phyloP scores from a whole-genome alignment of 192 early-diverging fungal species.

The Backusella westeae region DNA sequence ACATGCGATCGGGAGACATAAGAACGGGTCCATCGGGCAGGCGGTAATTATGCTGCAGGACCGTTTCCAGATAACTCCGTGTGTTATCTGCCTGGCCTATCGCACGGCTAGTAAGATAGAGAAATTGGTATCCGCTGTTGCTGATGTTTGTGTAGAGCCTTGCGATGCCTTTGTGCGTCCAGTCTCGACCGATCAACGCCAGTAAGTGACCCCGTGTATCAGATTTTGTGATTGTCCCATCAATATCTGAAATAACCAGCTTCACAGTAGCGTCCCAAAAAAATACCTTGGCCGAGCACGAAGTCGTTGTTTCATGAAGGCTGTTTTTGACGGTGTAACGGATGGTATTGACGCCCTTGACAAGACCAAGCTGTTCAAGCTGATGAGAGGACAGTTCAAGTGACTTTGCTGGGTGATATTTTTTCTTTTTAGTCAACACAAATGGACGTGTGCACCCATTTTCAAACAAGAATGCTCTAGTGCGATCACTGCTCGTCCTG shows the following conservation, averaged over 20 bases:
- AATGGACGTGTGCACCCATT: neutral
- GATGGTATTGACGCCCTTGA: slow-evolving; percentile 89
- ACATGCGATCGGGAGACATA: slow-evolving; percentile 92
- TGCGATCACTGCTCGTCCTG: neutral
- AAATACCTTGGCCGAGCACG: slow-evolving; percentile 85
- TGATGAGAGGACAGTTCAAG: slow-evolving; percentile 90
- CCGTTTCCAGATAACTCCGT: slow-evolving; percentile 84
- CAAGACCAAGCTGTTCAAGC: slow-evolving; percentile 74
- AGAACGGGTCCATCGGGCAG: slow-evolving; percentile 96
- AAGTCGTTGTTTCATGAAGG: slow-evolving; percentile 67
- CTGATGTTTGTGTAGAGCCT: slow-evolving; percentile 92
- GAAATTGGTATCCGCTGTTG: slow-evolving; percentile 92
- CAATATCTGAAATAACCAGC: slow-evolving; percentile 96
- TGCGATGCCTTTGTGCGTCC: slow-evolving; percentile 97
- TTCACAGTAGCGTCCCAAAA: slow-evolving; percentile 80
- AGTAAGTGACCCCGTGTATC: slow-evolving; percentile 95
- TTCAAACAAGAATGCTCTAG: neutral
- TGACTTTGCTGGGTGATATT: slow-evolving; percentile 76
- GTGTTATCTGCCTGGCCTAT: slow-evolving; percentile 92
- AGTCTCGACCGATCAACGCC: slow-evolving; percentile 96
- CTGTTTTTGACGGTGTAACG: slow-evolving; percentile 77
- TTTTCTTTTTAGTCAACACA: neutral
- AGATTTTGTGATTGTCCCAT: slow-evolving; percentile 98
- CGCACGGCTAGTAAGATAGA: slow-evolving; percentile 93
- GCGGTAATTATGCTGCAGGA: slow-evolving; percentile 83